These are phyloP conservation scores for Microdochium paspali DNA, from an alignment of 2,329 filamentous ascomycete species.

Conservation along the genomic window DNA sequence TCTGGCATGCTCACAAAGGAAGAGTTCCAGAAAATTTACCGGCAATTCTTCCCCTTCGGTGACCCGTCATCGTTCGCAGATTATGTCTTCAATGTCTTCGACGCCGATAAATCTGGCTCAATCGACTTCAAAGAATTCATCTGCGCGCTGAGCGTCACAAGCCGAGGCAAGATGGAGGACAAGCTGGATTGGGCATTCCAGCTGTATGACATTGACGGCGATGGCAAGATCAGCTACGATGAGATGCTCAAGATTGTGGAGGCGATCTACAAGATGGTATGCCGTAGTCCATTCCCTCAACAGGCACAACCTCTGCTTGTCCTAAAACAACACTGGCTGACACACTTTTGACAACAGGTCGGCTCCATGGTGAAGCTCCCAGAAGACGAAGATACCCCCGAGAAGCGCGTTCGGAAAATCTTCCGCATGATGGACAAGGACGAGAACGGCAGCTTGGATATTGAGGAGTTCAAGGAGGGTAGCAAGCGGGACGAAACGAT, in stretches of 20 bases:
- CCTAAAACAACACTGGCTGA: slow-evolving; percentile 3
- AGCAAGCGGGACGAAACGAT: slow-evolving; percentile 99
- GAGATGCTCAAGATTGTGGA: slow-evolving; percentile 99
- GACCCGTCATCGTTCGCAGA: slow-evolving; percentile 96
- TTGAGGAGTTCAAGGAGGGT: slow-evolving; percentile 98
- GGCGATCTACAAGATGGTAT: slow-evolving; percentile 99
- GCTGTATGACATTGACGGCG: slow-evolving; percentile 96
- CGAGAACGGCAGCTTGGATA: slow-evolving; percentile 92
- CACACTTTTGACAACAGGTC: slow-evolving; percentile 46
- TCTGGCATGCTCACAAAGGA: slow-evolving; percentile 95
- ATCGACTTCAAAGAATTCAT: slow-evolving; percentile 99
- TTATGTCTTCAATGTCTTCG: slow-evolving; percentile 99
- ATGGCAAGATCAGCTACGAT: slow-evolving; percentile 97
- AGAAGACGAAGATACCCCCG: slow-evolving; percentile 96
- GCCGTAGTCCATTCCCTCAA: too few relatives aligned
- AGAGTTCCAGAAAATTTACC: slow-evolving; percentile 99
- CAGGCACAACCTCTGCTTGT: too few relatives aligned
- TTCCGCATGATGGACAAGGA: slow-evolving; percentile 99
- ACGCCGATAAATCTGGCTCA: slow-evolving; percentile 91
- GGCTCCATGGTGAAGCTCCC: slow-evolving; percentile 98
- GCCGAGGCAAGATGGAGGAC: slow-evolving; percentile 97
- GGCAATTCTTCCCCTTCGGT: slow-evolving; percentile 98
- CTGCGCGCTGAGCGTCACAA: slow-evolving; percentile 92
- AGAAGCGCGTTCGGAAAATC: slow-evolving; percentile 97
- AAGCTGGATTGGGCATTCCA: slow-evolving; percentile 99